Evolutionary conservation across 495 filamentous ascomycete genomes (phyloP).

Genomic region (Chaetomium tenue): DNA sequence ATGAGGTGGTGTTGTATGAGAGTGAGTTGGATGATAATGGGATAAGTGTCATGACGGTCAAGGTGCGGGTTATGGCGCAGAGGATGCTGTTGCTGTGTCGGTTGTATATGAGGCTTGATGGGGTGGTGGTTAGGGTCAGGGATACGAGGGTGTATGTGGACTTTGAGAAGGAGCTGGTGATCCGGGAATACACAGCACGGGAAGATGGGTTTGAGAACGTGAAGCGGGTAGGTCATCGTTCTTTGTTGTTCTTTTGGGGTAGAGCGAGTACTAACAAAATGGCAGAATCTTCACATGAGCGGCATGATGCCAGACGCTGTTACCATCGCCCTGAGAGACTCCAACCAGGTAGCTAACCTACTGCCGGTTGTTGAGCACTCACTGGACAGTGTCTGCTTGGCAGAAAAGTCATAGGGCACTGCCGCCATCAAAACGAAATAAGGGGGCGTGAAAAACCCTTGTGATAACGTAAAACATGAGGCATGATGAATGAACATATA

Average conservation of each 20-base stretch:
- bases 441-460: conserved; percentile 1
- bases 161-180: conserved; percentile 75
- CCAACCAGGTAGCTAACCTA: conserved; percentile 71
- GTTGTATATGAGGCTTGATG: conserved; percentile 92
- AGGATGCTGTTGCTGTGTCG: conserved; percentile 78
- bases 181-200: conserved; percentile 81
- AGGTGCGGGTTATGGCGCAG: conserved; percentile 86
- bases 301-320: conserved; percentile 64
- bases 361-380: conserved; percentile 65
- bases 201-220: conserved; percentile 78
- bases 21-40: conserved; percentile 98
- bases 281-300: conserved; percentile 64
- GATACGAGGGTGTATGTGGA: conserved; percentile 94
- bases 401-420: conserved; percentile 14
- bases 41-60: conserved; percentile 80
- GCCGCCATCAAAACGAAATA: neutral
- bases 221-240: conserved; percentile 57
- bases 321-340: conserved; percentile 75
- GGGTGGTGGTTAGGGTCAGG: conserved; percentile 78
- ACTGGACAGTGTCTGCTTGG: conserved; percentile 46
- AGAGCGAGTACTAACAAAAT: conserved; percentile 9
- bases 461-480: neutral
- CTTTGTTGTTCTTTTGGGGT: neutral
- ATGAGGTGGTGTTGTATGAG: conserved; percentile 93
- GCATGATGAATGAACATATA: neutral